Conservation (phyloP, 208 protist species). For the Dictyostelium gargantuum region DNA sequence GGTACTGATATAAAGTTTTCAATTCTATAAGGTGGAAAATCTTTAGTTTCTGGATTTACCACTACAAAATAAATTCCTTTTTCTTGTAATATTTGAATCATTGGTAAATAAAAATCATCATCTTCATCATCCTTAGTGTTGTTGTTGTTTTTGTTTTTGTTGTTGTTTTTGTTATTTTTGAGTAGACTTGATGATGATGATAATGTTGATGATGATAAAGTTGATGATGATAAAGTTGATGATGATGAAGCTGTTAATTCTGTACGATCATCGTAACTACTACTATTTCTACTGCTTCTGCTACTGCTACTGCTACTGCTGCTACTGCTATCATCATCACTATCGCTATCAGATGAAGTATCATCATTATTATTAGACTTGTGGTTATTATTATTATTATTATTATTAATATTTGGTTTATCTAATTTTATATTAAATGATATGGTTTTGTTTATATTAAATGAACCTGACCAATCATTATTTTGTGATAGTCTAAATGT, state of each 20-base stretch:
- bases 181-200: background rate
- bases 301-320: background rate
- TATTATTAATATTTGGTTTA: background rate
- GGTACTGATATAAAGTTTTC: slow-evolving; percentile 9
- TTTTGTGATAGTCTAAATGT: background rate
- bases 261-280: background rate
- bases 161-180: too few species aligned
- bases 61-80: slow-evolving; percentile 40
- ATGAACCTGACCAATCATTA: slow-evolving; percentile 9
- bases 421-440: background rate
- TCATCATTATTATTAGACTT: too few species aligned
- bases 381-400: too few species aligned
- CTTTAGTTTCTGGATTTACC: slow-evolving; percentile 49
- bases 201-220: background rate
- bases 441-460: background rate
- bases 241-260: background rate
- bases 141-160: too few species aligned
- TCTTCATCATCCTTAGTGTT: too few species aligned
- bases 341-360: background rate
- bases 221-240: background rate
- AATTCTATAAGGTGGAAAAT: slow-evolving; percentile 50
- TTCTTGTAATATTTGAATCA: slow-evolving; percentile 34
- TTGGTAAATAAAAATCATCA: slow-evolving; percentile 36
- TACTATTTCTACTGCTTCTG: too few species aligned
- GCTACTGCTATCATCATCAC: background rate